phyloP scores from a whole-genome alignment of 768 basidiomycete genomes.

The Mycena galericulata region DNA sequence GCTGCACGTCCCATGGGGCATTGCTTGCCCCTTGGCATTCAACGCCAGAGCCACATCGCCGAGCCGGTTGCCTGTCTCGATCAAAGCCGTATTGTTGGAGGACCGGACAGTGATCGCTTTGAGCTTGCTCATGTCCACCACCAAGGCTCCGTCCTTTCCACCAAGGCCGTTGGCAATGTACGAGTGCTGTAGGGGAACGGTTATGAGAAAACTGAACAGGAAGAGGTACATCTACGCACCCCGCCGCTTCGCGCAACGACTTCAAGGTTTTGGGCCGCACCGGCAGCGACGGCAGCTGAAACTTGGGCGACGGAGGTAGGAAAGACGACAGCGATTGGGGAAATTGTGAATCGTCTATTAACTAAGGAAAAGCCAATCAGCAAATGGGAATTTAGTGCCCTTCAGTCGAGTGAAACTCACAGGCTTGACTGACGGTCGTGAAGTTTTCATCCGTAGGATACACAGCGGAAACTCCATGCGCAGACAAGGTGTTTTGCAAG shows the following conservation, averaged over 20 bases:
- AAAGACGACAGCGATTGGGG: constrained; percentile 53
- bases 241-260: constrained; percentile 61
- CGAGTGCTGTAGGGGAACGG: constrained; percentile 50
- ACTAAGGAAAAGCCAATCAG: constrained; percentile 41
- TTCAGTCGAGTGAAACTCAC: neutral
- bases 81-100: constrained; percentile 47
- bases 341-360: constrained; percentile 53
- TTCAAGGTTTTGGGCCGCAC: constrained; percentile 45
- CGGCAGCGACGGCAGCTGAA: constrained; percentile 51
- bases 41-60: constrained; percentile 59
- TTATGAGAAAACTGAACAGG: constrained; percentile 30
- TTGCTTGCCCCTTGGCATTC: constrained; percentile 51
- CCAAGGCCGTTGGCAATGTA: constrained; percentile 64
- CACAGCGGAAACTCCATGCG: constrained; percentile 24
- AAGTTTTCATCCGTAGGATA: constrained; percentile 24
- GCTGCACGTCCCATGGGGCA: constrained; percentile 67
- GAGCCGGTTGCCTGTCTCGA: constrained; percentile 58
- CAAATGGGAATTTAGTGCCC: neutral
- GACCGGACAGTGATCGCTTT: constrained; percentile 52
- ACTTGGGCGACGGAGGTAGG: constrained; percentile 50
- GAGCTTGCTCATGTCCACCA: constrained; percentile 59
- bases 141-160: constrained; percentile 56
- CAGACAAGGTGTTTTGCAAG: constrained; percentile 22
- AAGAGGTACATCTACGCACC: constrained; percentile 40
- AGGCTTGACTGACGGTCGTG: constrained; percentile 22